A percentile compares a stretch with the other conserved stretches of the same genome.
Evolutionary conservation across 2,329 filamentous ascomycete species (phyloP).

Genomic region (Chrysoporthe cubensis): DNA sequence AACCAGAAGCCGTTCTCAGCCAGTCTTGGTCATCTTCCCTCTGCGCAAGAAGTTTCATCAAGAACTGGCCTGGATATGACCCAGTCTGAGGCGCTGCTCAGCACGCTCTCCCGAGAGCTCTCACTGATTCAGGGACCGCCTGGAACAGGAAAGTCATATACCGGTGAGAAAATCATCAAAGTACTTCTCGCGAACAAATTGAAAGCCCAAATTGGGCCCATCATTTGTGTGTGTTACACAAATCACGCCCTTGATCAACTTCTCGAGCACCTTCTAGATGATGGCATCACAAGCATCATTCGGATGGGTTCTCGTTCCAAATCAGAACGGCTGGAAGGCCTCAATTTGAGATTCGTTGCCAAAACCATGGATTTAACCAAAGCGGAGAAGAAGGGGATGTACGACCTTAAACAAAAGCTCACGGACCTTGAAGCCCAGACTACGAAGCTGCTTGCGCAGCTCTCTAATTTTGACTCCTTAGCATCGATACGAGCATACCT

Average conservation of each 20-base stretch:
- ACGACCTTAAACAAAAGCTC: neutral
- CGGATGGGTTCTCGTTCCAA: slow-evolving; percentile 65
- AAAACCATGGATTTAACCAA: slow-evolving; percentile 41
- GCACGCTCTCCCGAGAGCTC: slow-evolving; percentile 55
- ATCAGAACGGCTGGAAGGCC: slow-evolving; percentile 51
- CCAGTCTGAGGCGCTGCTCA: slow-evolving; percentile 55
- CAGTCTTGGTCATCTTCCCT: slow-evolving; percentile 21
- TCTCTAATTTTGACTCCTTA: neutral
- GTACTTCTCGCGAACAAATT: slow-evolving; percentile 51
- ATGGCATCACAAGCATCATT: slow-evolving; percentile 54
- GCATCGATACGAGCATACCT: slow-evolving; percentile 33
- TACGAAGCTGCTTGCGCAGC: neutral
- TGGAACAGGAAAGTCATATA: slow-evolving; percentile 70
- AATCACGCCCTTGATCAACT: slow-evolving; percentile 59
- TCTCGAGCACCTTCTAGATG: slow-evolving; percentile 60
- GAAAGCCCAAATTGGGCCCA: slow-evolving; percentile 48
- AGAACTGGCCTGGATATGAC: slow-evolving; percentile 55
- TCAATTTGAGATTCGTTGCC: slow-evolving; percentile 53
- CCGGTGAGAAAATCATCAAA: slow-evolving; percentile 62
- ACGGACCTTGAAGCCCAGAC: too few species aligned
- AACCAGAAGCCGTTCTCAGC: slow-evolving; percentile 31
- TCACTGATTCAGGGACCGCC: slow-evolving; percentile 72
- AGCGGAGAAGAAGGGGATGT: slow-evolving; percentile 38
- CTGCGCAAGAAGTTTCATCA: slow-evolving; percentile 33
- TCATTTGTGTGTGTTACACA: slow-evolving; percentile 57